Evolutionary conservation across 352 stramenopile genomes (phyloP), one percentile per base, ranked within the genome.

Genomic region (Phytophthora quininea): DNA sequence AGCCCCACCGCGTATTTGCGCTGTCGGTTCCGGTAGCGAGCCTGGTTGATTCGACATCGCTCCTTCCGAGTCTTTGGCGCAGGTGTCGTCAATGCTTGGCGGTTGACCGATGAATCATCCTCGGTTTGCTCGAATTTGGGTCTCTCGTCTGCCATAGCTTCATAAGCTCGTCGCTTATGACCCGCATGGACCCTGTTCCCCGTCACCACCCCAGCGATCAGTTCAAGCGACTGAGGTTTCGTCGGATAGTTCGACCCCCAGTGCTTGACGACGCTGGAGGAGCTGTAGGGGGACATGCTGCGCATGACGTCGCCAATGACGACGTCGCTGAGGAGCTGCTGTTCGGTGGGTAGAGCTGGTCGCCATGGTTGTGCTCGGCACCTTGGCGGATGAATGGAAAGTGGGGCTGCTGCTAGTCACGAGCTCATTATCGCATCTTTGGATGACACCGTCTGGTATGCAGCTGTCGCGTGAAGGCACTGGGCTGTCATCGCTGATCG

Each of bases 251-350:
- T 49, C 15, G n/a, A n/a, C n/a, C n/a, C 38, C n/a, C n/a, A 14
- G 40, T 15, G 19, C 3, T 7, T 46, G 35, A 35, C 50, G 32
- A 11, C 11, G 51, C 24, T 15, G 19, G n/a, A 12, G 35, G 15
- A 35, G 14, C 40, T 33, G 49, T 4, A 15, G 46, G 29, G 15
- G 24, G 14, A 14, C 5, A 38, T 43, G 14, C 12, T 32, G 5
- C 40, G 58, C 9, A 64, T 2, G 40, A 54, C 48, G 14, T 54
- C 49, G 3, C 50, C 14, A 4, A 65, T 65, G 33, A 65, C 49
- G 2, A 6, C 1, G 5, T 54, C 40, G 24, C 49, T 54, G 3
- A 65, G 46, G 31, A 35, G 42, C 4, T 58, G 49, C n/a, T 24
- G 47, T 43, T 65, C 31, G 58, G 40, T 12, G 35, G 30, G 57